Percentiles rank a stretch among this genome's conserved stretches.
Evolutionary conservation across 108 stramenopile species (phyloP).

Genomic region (Hondaea fermentalgiana): DNA sequence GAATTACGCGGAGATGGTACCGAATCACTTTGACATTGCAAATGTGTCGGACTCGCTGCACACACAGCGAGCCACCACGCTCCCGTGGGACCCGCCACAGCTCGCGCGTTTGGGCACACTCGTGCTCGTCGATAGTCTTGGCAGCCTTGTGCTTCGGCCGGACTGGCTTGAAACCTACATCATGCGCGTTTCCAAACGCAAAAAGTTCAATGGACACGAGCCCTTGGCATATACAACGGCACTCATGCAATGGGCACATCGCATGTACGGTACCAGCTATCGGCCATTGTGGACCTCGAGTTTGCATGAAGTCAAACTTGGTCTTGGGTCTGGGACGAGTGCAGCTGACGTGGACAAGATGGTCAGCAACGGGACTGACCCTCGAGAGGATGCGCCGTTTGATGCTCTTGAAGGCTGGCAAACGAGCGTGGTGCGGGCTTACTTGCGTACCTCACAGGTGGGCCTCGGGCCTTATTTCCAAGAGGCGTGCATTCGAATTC

Average conservation of each 20-base stretch:
- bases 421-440: background rate
- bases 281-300: conserved; percentile 2
- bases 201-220: background rate
- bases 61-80: background rate
- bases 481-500: background rate
- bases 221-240: background rate
- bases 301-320: background rate
- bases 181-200: background rate
- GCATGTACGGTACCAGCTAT: background rate
- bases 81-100: background rate
- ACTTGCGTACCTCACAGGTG: background rate
- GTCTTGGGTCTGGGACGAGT: background rate
- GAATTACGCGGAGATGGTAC: background rate
- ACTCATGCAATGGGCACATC: background rate
- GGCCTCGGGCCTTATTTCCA: background rate
- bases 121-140: conserved; percentile 1
- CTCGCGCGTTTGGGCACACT: background rate
- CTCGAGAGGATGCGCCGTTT: background rate
- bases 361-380: background rate
- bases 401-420: background rate
- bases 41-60: background rate
- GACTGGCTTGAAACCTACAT: background rate
- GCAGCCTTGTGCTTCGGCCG: background rate
- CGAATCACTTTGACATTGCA: conserved; percentile 1
- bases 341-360: background rate